These are phyloP conservation scores for Eucalyptus pauciflora DNA, from an alignment of 345 rosid genomes.

Conservation along the genomic window DNA sequence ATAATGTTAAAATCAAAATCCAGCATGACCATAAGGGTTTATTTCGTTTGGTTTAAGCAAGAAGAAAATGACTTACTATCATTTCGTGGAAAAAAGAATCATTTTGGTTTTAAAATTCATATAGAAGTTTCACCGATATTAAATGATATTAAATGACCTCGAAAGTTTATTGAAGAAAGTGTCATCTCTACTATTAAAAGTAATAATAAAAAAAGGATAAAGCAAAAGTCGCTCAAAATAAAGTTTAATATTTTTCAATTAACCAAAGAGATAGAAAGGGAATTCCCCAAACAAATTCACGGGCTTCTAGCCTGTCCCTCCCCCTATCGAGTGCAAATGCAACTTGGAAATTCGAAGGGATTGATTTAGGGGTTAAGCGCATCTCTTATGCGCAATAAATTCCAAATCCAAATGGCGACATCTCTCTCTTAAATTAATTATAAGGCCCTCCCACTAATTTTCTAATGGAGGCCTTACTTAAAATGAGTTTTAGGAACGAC, in stretches of 20 bases:
- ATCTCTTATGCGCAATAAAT: not conserved
- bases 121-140: not conserved
- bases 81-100: not conserved
- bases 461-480: not conserved
- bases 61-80: not conserved
- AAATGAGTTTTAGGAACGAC: not conserved
- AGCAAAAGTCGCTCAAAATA: not conserved
- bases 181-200: not conserved
- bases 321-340: not conserved
- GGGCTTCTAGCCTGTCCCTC: not conserved
- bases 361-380: not conserved
- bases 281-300: not conserved
- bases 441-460: not conserved
- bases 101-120: not conserved
- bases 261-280: not conserved
- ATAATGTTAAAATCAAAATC: not conserved
- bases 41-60: not conserved
- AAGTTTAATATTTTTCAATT: not conserved
- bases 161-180: not conserved
- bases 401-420: not conserved
- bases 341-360: not conserved
- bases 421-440: not conserved
- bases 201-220: not conserved
- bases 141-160: not conserved
- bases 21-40: not conserved